Evolutionary conservation across 768 basidiomycete genomes (phyloP).

Genomic region (Pleurotus giganteus): DNA sequence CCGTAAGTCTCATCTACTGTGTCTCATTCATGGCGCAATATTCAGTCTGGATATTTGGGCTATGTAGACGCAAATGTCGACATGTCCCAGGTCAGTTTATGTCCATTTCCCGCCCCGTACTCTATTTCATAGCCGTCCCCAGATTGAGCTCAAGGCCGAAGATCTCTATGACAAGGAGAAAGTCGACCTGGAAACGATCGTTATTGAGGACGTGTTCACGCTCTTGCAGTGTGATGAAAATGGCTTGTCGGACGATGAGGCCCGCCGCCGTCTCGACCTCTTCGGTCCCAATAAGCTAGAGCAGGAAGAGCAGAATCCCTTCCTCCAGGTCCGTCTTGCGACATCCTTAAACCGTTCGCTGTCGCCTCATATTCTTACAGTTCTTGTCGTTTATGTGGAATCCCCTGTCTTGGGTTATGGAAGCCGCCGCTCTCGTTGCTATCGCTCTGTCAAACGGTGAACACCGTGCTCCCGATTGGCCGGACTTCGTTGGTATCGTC

Average conservation of each 20-base stretch:
- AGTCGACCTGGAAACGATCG: constrained; percentile 96
- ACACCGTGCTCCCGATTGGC: constrained; percentile 86
- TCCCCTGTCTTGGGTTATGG: constrained; percentile 99
- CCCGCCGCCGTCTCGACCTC: constrained; percentile 78
- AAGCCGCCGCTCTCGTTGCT: constrained; percentile 90
- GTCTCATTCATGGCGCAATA: constrained; percentile 12
- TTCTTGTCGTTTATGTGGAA: constrained; percentile 99
- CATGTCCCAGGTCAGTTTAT: constrained; percentile 62
- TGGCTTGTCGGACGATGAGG: constrained; percentile 77
- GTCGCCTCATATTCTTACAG: constrained; percentile 30
- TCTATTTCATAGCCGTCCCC: constrained; percentile 15
- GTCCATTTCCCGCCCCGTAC: constrained; percentile 4
- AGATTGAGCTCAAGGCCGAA: constrained; percentile 89
- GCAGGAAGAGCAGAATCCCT: constrained; percentile 83
- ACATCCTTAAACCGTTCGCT: constrained; percentile 1
- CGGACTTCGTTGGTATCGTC: constrained; percentile 96
- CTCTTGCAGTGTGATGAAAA: constrained; percentile 87
- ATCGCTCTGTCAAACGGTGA: constrained; percentile 96
- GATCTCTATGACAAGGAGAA: constrained; percentile 98
- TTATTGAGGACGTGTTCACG: constrained; percentile 95
- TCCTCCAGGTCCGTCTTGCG: constrained; percentile 67
- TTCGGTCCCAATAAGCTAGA: constrained; percentile 98
- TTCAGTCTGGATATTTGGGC: constrained; percentile 12
- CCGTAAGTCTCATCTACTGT: constrained; percentile 46
- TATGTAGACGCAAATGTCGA: constrained; percentile 78